Conservation (phyloP, 208 protist genomes). For the Acanthamoeba lenticulata region DNA sequence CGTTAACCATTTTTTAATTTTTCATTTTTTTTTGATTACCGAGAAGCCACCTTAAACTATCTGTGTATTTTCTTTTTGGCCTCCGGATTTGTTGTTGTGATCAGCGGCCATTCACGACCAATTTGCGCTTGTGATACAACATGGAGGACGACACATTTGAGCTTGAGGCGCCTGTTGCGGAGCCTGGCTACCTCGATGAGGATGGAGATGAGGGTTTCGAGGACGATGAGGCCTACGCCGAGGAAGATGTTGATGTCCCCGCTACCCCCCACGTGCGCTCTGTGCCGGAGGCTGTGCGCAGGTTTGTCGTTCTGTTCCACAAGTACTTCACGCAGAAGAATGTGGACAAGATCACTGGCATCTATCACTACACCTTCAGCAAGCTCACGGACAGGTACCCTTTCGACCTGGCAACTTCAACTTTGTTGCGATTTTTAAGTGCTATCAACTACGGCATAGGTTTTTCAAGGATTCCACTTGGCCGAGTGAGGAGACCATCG, state of each 20-base stretch:
- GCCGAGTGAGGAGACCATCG: constrained; percentile 76
- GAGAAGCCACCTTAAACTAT: not conserved
- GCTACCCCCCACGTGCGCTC: not conserved
- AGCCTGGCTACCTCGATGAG: not conserved
- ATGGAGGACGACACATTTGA: constrained; percentile 68
- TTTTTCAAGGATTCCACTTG: constrained; percentile 81
- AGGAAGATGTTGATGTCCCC: not conserved
- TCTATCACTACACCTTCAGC: constrained; percentile 76
- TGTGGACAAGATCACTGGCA: constrained; percentile 68
- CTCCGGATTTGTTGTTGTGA: not conserved
- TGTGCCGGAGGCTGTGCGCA: constrained; percentile 60
- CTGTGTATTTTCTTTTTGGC: not conserved
- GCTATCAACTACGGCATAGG: not conserved
- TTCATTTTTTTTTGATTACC: no score
- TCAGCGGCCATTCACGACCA: not conserved
- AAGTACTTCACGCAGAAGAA: constrained; percentile 59
- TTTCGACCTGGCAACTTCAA: not conserved
- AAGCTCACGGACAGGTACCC: constrained; percentile 71
- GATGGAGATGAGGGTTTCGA: constrained; percentile 18
- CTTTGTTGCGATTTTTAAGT: not conserved
- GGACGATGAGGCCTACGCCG: not conserved
- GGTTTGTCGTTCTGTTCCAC: constrained; percentile 71
- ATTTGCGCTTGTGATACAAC: not conserved
- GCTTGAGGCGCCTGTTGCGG: not conserved
- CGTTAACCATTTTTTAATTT: no score